These are phyloP conservation scores for Neofusicoccum parvum DNA, from an alignment of 2,329 filamentous ascomycete species.

Conservation along the genomic window DNA sequence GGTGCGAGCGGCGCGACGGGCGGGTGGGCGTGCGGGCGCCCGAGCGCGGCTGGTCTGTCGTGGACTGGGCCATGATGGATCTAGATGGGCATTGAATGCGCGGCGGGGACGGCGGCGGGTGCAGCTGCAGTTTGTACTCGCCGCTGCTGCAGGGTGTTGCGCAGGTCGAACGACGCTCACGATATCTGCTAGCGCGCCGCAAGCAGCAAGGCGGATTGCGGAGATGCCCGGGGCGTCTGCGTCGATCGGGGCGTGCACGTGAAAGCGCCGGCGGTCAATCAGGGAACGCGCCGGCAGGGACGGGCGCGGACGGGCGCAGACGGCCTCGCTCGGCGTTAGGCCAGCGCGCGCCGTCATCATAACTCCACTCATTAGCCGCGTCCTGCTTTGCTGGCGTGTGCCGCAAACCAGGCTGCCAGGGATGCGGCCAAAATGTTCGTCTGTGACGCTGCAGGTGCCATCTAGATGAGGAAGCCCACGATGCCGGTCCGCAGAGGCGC, in stretches of 20 bases:
- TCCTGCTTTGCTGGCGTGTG: neutral
- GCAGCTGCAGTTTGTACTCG: constrained; percentile 9
- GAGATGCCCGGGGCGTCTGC: constrained; percentile 2
- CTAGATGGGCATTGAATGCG: neutral
- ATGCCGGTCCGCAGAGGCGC: neutral
- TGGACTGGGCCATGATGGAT: constrained; percentile 13
- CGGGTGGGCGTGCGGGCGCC: constrained; percentile 21
- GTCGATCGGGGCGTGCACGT: neutral
- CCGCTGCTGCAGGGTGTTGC: neutral
- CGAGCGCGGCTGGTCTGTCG: constrained; percentile 13
- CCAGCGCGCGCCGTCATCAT: neutral
- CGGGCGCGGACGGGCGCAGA: neutral
- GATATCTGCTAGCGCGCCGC: constrained; percentile 13
- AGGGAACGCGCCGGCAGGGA: constrained; percentile 4
- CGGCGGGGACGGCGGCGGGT: neutral
- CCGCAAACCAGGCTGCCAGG: constrained; percentile 3
- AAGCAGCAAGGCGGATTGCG: constrained; percentile 9
- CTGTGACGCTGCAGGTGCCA: constrained; percentile 4
- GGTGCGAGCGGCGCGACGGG: constrained; percentile 56
- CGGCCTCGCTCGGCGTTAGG: constrained; percentile 3
- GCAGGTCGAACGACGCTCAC: constrained; percentile 14
- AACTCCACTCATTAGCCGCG: constrained; percentile 3
- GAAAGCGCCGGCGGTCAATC: neutral
- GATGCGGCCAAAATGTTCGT: neutral
- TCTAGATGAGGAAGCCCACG: constrained; percentile 9